Conservation (phyloP, 2,329 filamentous ascomycete genomes). For the Aspergillus japonicus region DNA sequence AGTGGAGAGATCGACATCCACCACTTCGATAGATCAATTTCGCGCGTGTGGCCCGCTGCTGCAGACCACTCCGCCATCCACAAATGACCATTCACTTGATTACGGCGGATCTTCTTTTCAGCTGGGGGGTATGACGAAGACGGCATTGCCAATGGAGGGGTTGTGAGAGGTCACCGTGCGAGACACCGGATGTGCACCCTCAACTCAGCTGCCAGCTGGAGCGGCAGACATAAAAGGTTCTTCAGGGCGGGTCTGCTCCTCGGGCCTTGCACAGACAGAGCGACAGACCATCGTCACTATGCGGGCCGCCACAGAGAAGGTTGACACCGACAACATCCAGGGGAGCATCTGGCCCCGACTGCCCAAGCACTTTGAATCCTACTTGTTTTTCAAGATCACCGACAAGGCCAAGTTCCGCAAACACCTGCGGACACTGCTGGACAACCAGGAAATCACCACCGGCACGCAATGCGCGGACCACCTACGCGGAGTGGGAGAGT, state of each 20-base stretch:
- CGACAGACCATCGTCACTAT: background rate
- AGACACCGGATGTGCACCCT: background rate
- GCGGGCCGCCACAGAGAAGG: background rate
- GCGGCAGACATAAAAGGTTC: background rate
- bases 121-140: background rate
- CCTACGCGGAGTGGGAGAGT: background rate
- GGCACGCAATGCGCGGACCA: constrained; percentile 12
- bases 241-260: too few relatives aligned
- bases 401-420: constrained; percentile 13
- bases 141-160: background rate
- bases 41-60: background rate
- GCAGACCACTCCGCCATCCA: background rate
- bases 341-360: constrained; percentile 17
- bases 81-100: background rate
- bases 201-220: background rate
- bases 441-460: constrained; percentile 15
- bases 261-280: too few relatives aligned
- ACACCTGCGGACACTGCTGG: constrained; percentile 6
- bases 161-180: background rate
- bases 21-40: background rate
- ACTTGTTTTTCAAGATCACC: constrained; percentile 20
- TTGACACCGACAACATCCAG: constrained; percentile 15
- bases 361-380: constrained; percentile 15
- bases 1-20: too few relatives aligned
- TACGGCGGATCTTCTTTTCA: background rate